A percentile compares a stretch with the other conserved stretches of the same genome.
Conservation (phyloP, 2,329 filamentous ascomycete genomes). For the Stagonosporopsis tanaceti region DNA sequence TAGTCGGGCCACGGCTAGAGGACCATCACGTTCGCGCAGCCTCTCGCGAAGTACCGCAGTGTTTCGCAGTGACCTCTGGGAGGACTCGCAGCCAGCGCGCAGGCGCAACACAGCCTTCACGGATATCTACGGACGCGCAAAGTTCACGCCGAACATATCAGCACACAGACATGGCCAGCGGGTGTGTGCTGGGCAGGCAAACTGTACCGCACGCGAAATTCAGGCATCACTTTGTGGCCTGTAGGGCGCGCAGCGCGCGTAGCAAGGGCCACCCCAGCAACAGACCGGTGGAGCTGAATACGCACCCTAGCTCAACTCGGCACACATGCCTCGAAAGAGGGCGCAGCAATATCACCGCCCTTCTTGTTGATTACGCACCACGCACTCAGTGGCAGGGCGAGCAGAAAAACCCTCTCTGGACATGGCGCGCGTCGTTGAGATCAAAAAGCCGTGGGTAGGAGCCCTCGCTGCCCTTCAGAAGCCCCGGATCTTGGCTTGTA, state of each 20-base stretch:
- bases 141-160: neutral
- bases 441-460: neutral
- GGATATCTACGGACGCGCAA: slow-evolving; percentile 3
- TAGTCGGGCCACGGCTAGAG: slow-evolving; percentile 8
- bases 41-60: slow-evolving; percentile 18
- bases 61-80: slow-evolving; percentile 14
- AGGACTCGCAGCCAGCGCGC: neutral
- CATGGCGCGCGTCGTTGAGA: neutral
- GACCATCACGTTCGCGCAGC: slow-evolving; percentile 18
- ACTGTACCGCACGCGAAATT: slow-evolving; percentile 7
- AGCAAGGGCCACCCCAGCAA: slow-evolving; percentile 32
- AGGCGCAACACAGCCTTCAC: slow-evolving; percentile 3
- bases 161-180: neutral
- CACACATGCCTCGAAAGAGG: slow-evolving; percentile 32
- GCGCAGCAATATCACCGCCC: slow-evolving; percentile 39
- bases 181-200: neutral
- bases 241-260: slow-evolving; percentile 38
- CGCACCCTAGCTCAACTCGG: slow-evolving; percentile 34
- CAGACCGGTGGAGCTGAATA: slow-evolving; percentile 39
- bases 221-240: slow-evolving; percentile 32
- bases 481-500: slow-evolving; percentile 14
- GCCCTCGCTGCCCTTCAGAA: neutral
- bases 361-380: slow-evolving; percentile 28
- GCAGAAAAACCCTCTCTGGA: neutral
- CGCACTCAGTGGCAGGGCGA: neutral